Evolutionary conservation across 768 basidiomycete species (phyloP).

Genomic region (Saitozyma sp.): DNA sequence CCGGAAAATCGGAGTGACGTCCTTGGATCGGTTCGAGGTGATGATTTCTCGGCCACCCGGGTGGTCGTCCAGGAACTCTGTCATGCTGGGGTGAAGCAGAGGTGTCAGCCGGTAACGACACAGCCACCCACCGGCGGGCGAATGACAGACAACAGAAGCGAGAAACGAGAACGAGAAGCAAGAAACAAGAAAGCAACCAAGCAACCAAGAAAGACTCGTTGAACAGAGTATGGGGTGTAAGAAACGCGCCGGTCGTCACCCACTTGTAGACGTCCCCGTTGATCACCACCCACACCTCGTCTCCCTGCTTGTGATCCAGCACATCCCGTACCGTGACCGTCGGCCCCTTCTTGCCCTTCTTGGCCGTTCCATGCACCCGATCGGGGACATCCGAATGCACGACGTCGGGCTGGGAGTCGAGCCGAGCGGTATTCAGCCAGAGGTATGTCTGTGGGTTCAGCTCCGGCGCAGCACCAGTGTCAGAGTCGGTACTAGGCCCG

Average conservation of each 20-base stretch:
- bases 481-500: no score
- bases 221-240: no score
- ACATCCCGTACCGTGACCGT: conserved; percentile 32
- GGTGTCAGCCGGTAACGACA: background rate
- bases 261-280: conserved; percentile 46
- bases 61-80: conserved; percentile 46
- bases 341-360: conserved; percentile 3
- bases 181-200: no score
- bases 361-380: background rate
- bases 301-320: conserved; percentile 26
- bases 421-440: conserved; percentile 22
- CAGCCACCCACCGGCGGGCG: background rate
- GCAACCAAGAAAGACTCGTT: no score
- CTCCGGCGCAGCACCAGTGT: no score
- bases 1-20: conserved; percentile 44
- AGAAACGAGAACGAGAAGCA: no score
- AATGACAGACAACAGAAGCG: background rate
- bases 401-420: conserved; percentile 19
- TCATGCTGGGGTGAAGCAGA: conserved; percentile 22
- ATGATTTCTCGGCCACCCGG: conserved; percentile 48
- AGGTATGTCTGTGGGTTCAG: conserved; percentile 20
- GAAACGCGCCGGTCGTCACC: conserved; percentile 5
- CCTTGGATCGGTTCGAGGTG: conserved; percentile 35
- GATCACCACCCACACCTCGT: conserved; percentile 46
- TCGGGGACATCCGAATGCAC: conserved; percentile 11